Evolutionary conservation across 257 asterid genomes (phyloP).

Genomic region (Vinca minor): DNA sequence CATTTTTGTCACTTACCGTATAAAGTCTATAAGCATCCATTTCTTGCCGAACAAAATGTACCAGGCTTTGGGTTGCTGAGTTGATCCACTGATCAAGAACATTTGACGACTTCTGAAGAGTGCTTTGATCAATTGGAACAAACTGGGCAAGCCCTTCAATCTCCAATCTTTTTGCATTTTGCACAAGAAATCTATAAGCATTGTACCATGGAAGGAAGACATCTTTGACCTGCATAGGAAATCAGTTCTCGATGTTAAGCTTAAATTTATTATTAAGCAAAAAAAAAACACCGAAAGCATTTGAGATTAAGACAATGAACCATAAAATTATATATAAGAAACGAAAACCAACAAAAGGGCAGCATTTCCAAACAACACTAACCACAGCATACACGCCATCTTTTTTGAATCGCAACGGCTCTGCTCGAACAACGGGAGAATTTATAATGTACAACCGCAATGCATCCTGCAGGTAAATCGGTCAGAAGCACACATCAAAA

Average conservation of each 20-base stretch:
- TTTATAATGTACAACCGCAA: slow-evolving; percentile 79
- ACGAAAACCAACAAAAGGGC: not conserved
- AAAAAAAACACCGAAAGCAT: not conserved
- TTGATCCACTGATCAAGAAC: slow-evolving; percentile 95
- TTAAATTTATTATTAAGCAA: not conserved
- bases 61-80: slow-evolving; percentile 90
- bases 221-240: slow-evolving; percentile 45
- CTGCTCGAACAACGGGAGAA: slow-evolving; percentile 99
- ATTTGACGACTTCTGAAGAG: slow-evolving; percentile 68
- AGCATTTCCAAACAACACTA: slow-evolving; percentile 13
- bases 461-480: slow-evolving; percentile 46
- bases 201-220: slow-evolving; percentile 98
- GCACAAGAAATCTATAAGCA: slow-evolving; percentile 97
- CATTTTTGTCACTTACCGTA: slow-evolving; percentile 37
- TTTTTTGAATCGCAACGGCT: slow-evolving; percentile 87
- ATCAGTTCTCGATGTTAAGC: not conserved
- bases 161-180: slow-evolving; percentile 91
- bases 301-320: not conserved
- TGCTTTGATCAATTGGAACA: slow-evolving; percentile 57
- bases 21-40: slow-evolving; percentile 93
- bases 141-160: slow-evolving; percentile 79
- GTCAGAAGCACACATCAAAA: slow-evolving; percentile 1
- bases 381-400: slow-evolving; percentile 90
- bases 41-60: slow-evolving; percentile 86
- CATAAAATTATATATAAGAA: not conserved